Evolutionary conservation across 2,329 filamentous ascomycete species (phyloP), one percentile per base, ranked within the genome.

Genomic region (Cercospora janseana): DNA sequence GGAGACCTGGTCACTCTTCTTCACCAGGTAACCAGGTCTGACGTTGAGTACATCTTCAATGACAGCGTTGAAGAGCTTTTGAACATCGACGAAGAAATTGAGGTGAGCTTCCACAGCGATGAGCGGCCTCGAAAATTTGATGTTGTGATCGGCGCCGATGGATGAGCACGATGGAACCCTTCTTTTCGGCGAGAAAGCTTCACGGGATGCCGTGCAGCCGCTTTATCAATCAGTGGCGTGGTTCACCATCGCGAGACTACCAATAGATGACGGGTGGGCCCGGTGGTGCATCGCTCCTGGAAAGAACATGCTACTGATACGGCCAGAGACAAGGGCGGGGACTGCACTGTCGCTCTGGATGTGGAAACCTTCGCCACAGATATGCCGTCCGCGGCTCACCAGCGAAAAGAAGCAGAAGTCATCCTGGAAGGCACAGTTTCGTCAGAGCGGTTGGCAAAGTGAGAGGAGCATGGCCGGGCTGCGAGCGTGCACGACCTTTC

Each of bases 1-100:
- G 78, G 75, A 0, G 75, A 80, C 46, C 55, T 82, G 23, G 74
- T 71, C 9, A 60, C 58, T 1, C 57, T 81, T 1, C 49, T 81
- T 0, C 70, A 76, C 5, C 46, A 60, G 4, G 57, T 50, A 13
- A 58, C 58, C 4, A 62, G 54, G 20, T 55, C 54, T 4, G 50
- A 57, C 6, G 57, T 62, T 7, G 27, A 59, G 16, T 63, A 63
- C 37, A 6, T 55, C 6, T 62, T 60, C 40, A 52, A 51, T 32
- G 58, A 54, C 3, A 56, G 49, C 12, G 49, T 65, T 21, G 43
- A n/a, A 4, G 24, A 47, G 0, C 47, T 62, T 15, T 10, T 32
- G 10, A 51, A 55, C 27, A 51, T 49, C 6, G 18, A 29, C 21
- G 15, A 50, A 4, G 46, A 43, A 8, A 35, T 54, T 10, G 38